These are phyloP conservation scores for Nelumbo lutea DNA, from an alignment of 164 flowering plant species.

Conservation along the genomic window DNA sequence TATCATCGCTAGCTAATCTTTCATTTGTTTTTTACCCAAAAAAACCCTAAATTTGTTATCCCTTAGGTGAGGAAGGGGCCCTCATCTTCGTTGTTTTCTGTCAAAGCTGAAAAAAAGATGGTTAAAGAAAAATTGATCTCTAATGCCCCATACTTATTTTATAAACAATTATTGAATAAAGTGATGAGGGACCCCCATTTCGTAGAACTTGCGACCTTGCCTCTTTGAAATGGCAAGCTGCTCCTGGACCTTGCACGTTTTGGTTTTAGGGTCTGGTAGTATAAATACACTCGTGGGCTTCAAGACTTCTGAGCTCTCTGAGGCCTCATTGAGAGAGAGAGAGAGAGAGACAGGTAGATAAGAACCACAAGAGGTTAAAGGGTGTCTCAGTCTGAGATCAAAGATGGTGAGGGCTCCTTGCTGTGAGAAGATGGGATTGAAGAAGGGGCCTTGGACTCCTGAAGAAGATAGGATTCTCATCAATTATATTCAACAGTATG, in stretches of 20 bases:
- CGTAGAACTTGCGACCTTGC: conserved; percentile 7
- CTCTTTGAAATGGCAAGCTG: background rate
- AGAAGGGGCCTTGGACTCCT: background rate
- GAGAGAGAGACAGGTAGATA: background rate
- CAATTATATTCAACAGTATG: background rate
- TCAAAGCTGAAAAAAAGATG: too few relatives aligned
- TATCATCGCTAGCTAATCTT: too few relatives aligned
- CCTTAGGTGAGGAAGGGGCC: too few relatives aligned
- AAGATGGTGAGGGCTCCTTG: conserved; percentile 32
- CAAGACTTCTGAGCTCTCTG: too few relatives aligned
- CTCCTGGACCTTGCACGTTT: background rate
- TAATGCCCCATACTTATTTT: too few relatives aligned
- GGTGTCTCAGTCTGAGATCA: background rate
- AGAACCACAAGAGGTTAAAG: background rate
- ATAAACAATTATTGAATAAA: conserved; percentile 1
- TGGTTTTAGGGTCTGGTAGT: background rate
- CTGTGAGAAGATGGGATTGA: background rate
- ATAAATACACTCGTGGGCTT: background rate
- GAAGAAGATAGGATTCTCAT: background rate
- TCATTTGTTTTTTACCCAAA: too few relatives aligned
- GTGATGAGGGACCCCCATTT: conserved; percentile 3
- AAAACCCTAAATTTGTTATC: too few relatives aligned
- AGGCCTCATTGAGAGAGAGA: background rate
- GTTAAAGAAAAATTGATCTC: too few relatives aligned
- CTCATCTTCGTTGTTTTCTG: too few relatives aligned